These are phyloP conservation scores for Linum lewisii DNA, from an alignment of 345 rosid species.

Conservation along the genomic window DNA sequence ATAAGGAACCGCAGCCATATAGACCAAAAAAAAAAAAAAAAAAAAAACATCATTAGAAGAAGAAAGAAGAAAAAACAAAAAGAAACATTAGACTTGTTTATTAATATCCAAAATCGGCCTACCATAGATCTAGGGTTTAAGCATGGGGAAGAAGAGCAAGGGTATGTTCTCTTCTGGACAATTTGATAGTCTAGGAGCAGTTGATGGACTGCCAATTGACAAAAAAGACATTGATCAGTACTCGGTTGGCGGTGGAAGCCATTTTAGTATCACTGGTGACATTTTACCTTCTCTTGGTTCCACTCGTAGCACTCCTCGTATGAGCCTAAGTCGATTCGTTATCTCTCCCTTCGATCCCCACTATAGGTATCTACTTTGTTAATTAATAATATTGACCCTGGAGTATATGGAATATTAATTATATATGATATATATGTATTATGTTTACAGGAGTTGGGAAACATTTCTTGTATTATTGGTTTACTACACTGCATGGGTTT, in stretches of 20 bases:
- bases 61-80: too few species aligned
- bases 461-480: conserved; percentile 60
- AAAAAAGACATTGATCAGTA: conserved; percentile 15
- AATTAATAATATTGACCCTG: too few species aligned
- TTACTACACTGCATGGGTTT: conserved; percentile 84
- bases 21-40: too few species aligned
- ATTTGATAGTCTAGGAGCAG: not conserved
- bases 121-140: too few species aligned
- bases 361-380: too few species aligned
- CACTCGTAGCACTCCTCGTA: conserved; percentile 27
- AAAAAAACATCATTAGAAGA: too few species aligned
- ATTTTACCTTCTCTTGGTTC: conserved; percentile 75
- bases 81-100: too few species aligned
- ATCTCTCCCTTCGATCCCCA: conserved; percentile 58
- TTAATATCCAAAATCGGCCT: too few species aligned
- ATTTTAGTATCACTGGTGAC: conserved; percentile 45
- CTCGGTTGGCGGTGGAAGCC: conserved; percentile 41
- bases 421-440: not conserved
- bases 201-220: not conserved
- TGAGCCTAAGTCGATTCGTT: conserved; percentile 40
- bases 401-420: not conserved
- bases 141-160: not conserved
- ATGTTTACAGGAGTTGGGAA: conserved; percentile 47
- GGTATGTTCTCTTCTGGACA: not conserved
- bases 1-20: too few species aligned